Evolutionary conservation across 495 filamentous ascomycete genomes (phyloP).

Genomic region (Aspergillus olivimuriae): DNA sequence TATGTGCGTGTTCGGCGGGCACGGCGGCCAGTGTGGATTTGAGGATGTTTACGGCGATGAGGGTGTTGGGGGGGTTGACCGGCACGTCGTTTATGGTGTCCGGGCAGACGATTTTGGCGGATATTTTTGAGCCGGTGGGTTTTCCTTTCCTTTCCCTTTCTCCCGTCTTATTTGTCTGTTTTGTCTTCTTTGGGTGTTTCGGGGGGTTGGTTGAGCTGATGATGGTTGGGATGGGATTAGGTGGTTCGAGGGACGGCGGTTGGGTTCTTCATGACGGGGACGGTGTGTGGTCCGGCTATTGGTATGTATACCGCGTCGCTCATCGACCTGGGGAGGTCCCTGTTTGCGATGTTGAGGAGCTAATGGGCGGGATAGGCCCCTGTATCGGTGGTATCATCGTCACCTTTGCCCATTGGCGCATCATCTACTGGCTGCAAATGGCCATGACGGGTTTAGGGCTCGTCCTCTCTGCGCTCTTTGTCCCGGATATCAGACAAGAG

Average conservation of each 20-base stretch:
- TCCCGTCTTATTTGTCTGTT: no score
- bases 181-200: no score
- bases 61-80: slow-evolving; percentile 35
- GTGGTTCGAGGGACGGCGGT: slow-evolving; percentile 49
- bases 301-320: slow-evolving; percentile 27
- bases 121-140: slow-evolving; percentile 41
- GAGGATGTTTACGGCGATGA: slow-evolving; percentile 35
- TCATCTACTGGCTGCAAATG: slow-evolving; percentile 55
- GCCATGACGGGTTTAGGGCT: slow-evolving; percentile 41
- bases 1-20: slow-evolving; percentile 29
- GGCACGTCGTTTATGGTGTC: slow-evolving; percentile 43
- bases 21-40: slow-evolving; percentile 28
- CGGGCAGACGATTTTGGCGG: slow-evolving; percentile 41
- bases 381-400: slow-evolving; percentile 48
- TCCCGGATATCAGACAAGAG: slow-evolving; percentile 23
- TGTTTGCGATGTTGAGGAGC: no score
- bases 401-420: slow-evolving; percentile 49
- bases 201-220: not conserved
- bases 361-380: slow-evolving; percentile 31
- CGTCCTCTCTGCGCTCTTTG: slow-evolving; percentile 29
- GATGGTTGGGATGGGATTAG: slow-evolving; percentile 20
- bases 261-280: slow-evolving; percentile 49
- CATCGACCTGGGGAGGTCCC: no score
- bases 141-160: not conserved
- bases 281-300: slow-evolving; percentile 50